These are phyloP conservation scores for Kockovaella imperatae DNA, from an alignment of 768 basidiomycete genomes.

Conservation along the genomic window DNA sequence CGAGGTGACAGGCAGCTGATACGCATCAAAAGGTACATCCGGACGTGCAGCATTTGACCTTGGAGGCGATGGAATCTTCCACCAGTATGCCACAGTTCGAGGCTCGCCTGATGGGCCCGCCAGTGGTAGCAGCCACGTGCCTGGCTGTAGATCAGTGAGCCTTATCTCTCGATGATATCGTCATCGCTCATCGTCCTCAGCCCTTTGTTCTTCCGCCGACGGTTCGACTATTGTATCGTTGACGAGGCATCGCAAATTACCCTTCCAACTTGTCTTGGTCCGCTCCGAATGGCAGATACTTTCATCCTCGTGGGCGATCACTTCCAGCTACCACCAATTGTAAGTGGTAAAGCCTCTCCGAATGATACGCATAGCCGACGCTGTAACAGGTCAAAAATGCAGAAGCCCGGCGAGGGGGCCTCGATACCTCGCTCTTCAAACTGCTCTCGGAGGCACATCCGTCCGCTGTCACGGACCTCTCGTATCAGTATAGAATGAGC, in stretches of 20 bases:
- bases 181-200: slow-evolving; percentile 46
- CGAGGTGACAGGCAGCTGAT: background rate
- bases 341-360: slow-evolving; percentile 44
- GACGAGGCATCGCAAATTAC: slow-evolving; percentile 99
- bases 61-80: slow-evolving; percentile 54
- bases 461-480: slow-evolving; percentile 72
- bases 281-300: slow-evolving; percentile 76
- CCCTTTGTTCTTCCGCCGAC: slow-evolving; percentile 71
- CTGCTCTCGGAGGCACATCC: slow-evolving; percentile 81
- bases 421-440: slow-evolving; percentile 84
- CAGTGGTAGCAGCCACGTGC: slow-evolving; percentile 93
- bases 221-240: slow-evolving; percentile 93
- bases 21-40: slow-evolving; percentile 62
- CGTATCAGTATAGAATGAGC: slow-evolving; percentile 93
- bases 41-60: slow-evolving; percentile 63
- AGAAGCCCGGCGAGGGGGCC: slow-evolving; percentile 70
- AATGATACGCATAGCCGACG: too few relatives aligned
- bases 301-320: slow-evolving; percentile 97
- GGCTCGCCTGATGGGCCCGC: slow-evolving; percentile 71
- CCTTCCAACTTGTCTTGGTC: slow-evolving; percentile 87
- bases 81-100: slow-evolving; percentile 75
- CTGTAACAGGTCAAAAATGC: slow-evolving; percentile 79
- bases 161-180: background rate
- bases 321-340: slow-evolving; percentile 90
- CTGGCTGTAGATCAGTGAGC: slow-evolving; percentile 87